Percentiles rank a stretch among this genome's conserved stretches.
Evolutionary conservation across 1,284 basidiomycete genomes (phyloP).

Genomic region (Ustilago curta): DNA sequence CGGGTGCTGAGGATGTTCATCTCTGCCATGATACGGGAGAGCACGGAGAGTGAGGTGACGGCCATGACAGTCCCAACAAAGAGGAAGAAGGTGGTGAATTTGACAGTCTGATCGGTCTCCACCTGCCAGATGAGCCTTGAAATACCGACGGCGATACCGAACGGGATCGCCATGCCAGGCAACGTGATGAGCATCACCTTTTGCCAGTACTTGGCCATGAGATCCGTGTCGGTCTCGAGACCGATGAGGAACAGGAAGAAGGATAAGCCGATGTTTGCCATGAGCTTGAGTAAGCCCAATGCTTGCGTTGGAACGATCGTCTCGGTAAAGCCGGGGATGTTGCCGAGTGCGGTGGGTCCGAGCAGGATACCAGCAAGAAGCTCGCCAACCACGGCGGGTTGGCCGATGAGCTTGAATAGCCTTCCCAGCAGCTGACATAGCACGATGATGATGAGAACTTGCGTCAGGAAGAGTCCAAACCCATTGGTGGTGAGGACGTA

Average conservation of each 20-base stretch:
- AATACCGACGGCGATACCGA: conserved; percentile 57
- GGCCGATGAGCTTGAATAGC: conserved; percentile 43
- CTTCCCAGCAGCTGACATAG: conserved; percentile 50
- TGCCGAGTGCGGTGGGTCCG: conserved; percentile 52
- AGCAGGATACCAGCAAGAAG: conserved; percentile 53
- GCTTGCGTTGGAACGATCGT: conserved; percentile 45
- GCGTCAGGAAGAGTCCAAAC: conserved; percentile 51
- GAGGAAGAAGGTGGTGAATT: conserved; percentile 59
- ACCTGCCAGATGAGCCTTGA: conserved; percentile 49
- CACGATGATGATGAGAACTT: conserved; percentile 53
- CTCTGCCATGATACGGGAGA: conserved; percentile 56
- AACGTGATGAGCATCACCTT: conserved; percentile 54
- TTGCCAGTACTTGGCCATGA: conserved; percentile 55
- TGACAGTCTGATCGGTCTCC: conserved; percentile 46
- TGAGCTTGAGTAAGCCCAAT: conserved; percentile 47
- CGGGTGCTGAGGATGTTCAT: conserved; percentile 55
- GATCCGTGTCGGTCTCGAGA: conserved; percentile 58
- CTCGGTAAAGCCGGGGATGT: conserved; percentile 53
- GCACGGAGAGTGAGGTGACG: conserved; percentile 53
- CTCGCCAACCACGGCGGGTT: conserved; percentile 55
- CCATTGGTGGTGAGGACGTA: conserved; percentile 47
- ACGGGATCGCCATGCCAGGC: conserved; percentile 59
- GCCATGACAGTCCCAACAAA: conserved; percentile 62
- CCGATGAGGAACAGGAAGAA: conserved; percentile 59
- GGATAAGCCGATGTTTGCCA: conserved; percentile 49